Conservation (phyloP, 805 yeast genomes). For the Wickerhamiella dianesei region DNA sequence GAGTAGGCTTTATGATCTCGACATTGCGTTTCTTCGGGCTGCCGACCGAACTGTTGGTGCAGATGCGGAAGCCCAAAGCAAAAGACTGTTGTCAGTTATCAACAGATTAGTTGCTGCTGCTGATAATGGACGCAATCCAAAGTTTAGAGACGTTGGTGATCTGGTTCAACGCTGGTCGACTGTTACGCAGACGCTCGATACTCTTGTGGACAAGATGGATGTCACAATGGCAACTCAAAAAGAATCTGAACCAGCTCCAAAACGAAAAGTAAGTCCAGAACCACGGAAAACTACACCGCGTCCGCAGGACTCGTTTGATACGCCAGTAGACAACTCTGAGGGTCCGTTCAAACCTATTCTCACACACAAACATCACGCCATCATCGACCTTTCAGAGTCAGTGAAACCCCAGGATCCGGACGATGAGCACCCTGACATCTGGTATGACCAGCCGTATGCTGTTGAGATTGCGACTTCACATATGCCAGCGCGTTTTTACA, state of each 20-base stretch:
- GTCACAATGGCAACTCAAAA: background rate
- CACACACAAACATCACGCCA: constrained; percentile 56
- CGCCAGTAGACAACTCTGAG: constrained; percentile 54
- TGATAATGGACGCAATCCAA: constrained; percentile 20
- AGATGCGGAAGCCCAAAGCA: constrained; percentile 28
- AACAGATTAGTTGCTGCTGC: constrained; percentile 19
- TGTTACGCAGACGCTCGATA: constrained; percentile 51
- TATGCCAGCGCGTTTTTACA: constrained; percentile 49
- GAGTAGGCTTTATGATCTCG: constrained; percentile 60
- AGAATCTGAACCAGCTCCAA: background rate
- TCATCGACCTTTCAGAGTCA: constrained; percentile 42
- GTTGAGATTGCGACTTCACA: constrained; percentile 56
- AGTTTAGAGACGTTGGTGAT: constrained; percentile 31
- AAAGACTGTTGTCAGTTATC: constrained; percentile 20
- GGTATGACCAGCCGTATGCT: constrained; percentile 69
- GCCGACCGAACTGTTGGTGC: constrained; percentile 37
- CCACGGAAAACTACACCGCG: constrained; percentile 9
- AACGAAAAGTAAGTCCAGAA: background rate
- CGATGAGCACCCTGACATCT: constrained; percentile 33
- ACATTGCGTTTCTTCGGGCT: constrained; percentile 59
- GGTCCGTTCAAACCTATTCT: constrained; percentile 69
- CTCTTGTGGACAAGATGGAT: constrained; percentile 63
- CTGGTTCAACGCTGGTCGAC: constrained; percentile 45
- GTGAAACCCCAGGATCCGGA: constrained; percentile 27
- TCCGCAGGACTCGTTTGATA: constrained; percentile 31